These are phyloP conservation scores for Dryadomyces sulphureus DNA, from an alignment of 2,329 filamentous ascomycete species.

Conservation along the genomic window DNA sequence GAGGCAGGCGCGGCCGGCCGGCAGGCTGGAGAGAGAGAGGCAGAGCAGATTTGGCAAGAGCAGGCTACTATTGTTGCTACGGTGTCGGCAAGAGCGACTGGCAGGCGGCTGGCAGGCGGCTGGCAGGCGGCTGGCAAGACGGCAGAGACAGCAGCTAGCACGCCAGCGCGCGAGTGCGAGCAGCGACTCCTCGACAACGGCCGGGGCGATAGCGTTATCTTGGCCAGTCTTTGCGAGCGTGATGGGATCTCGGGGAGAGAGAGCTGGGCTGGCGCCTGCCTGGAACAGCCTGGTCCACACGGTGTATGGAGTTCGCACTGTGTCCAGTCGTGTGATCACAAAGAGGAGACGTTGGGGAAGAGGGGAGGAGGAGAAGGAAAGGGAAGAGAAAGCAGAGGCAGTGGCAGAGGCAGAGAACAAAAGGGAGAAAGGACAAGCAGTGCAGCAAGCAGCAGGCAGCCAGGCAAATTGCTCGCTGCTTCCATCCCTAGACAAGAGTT, in stretches of 20 bases:
- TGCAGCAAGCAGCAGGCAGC: no score
- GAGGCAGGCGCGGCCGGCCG: not conserved
- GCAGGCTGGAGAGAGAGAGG: not conserved
- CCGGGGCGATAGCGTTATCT: not conserved
- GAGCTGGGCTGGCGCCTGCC: not conserved
- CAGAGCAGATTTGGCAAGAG: no score
- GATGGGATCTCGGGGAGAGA: not conserved
- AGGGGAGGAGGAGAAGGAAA: not conserved
- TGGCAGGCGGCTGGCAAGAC: not conserved
- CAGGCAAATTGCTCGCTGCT: no score
- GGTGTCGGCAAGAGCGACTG: no score
- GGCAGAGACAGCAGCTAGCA: not conserved
- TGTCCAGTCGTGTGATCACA: not conserved
- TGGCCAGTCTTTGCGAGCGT: not conserved
- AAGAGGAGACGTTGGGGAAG: not conserved
- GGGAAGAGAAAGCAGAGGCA: not conserved
- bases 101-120: not conserved
- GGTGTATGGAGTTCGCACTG: not conserved
- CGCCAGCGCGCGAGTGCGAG: not conserved
- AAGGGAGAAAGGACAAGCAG: no score
- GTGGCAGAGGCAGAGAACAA: not conserved
- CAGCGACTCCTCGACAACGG: not conserved
- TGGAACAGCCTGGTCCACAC: not conserved
- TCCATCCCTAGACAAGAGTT: no score
- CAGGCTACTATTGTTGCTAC: no score